Conservation (phyloP, 2,329 filamentous ascomycete genomes). For the Neofusicoccum kwambonambiense region DNA sequence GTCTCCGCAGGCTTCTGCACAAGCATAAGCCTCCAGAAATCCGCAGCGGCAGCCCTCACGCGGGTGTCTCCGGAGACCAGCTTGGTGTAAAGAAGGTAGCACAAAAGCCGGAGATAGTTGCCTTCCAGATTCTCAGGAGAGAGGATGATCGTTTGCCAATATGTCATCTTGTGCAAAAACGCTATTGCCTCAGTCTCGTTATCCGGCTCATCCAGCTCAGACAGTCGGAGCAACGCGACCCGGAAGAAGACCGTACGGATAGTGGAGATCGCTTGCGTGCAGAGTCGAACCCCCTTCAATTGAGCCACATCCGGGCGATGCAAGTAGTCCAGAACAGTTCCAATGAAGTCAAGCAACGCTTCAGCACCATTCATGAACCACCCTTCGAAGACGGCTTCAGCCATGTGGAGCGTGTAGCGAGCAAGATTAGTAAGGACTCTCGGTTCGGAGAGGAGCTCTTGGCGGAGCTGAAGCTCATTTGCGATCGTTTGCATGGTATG, state of each 20-base stretch:
- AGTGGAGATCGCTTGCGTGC: slow-evolving; percentile 74
- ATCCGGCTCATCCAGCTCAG: slow-evolving; percentile 71
- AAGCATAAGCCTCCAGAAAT: slow-evolving; percentile 86
- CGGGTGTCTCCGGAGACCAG: slow-evolving; percentile 67
- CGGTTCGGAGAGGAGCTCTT: slow-evolving; percentile 70
- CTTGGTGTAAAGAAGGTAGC: slow-evolving; percentile 90
- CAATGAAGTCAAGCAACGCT: slow-evolving; percentile 79
- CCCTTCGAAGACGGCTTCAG: slow-evolving; percentile 90
- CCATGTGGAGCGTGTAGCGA: slow-evolving; percentile 75
- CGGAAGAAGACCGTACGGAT: slow-evolving; percentile 77
- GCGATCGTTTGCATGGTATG: slow-evolving; percentile 71
- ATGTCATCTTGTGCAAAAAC: slow-evolving; percentile 82
- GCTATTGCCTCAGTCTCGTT: slow-evolving; percentile 63
- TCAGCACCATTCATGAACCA: slow-evolving; percentile 93
- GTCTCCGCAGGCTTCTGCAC: slow-evolving; percentile 91
- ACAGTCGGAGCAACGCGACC: slow-evolving; percentile 76
- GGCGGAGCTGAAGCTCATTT: slow-evolving; percentile 68
- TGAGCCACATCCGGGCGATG: slow-evolving; percentile 78
- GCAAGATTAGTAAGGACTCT: slow-evolving; percentile 83
- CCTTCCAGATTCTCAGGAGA: slow-evolving; percentile 74
- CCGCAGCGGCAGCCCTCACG: slow-evolving; percentile 74
- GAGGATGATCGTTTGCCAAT: slow-evolving; percentile 93
- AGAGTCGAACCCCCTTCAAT: slow-evolving; percentile 87
- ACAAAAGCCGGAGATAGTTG: slow-evolving; percentile 81
- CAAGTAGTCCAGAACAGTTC: slow-evolving; percentile 81